These are phyloP conservation scores for Skeletonema costatum DNA, from an alignment of 108 stramenopile genomes.

Conservation along the genomic window DNA sequence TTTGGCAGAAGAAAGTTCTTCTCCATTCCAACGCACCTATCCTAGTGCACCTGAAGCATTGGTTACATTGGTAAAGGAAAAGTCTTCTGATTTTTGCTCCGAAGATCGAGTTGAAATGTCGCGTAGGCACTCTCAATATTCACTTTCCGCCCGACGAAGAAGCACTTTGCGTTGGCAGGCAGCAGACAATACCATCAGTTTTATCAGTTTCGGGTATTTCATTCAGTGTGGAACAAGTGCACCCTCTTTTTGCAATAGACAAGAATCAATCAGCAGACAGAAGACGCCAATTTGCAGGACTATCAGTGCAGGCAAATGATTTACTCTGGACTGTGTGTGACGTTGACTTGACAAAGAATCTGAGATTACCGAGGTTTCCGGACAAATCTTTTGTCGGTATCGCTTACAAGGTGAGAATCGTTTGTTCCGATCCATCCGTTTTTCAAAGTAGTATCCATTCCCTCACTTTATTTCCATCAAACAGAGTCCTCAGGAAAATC, in stretches of 20 bases:
- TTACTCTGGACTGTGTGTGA: slow-evolving; percentile 27
- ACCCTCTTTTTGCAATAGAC: slow-evolving; percentile 10
- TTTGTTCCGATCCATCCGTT: background rate
- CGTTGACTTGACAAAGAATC: background rate
- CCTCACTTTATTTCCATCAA: background rate
- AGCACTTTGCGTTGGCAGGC: slow-evolving; percentile 2
- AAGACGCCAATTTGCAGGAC: slow-evolving; percentile 16
- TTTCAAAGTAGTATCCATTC: background rate
- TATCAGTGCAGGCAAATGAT: slow-evolving; percentile 12
- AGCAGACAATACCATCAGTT: slow-evolving; percentile 10
- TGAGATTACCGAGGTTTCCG: slow-evolving; percentile 4
- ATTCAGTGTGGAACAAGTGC: slow-evolving; percentile 6
- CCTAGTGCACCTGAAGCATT: slow-evolving; percentile 19
- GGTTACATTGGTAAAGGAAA: slow-evolving; percentile 18
- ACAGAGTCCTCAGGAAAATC: background rate
- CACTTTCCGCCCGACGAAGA: slow-evolving; percentile 14
- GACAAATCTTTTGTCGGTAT: slow-evolving; percentile 26
- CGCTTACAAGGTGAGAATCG: slow-evolving; percentile 29
- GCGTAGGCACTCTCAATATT: slow-evolving; percentile 6
- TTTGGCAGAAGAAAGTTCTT: slow-evolving; percentile 2
- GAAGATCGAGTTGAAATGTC: background rate
- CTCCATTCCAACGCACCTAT: slow-evolving; percentile 15
- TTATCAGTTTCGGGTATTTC: slow-evolving; percentile 5
- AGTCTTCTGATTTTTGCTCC: slow-evolving; percentile 24
- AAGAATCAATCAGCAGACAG: background rate